Evolutionary conservation across 805 yeast species (phyloP), one percentile per base, ranked within the genome.

Genomic region (Ogataea allantospora): DNA sequence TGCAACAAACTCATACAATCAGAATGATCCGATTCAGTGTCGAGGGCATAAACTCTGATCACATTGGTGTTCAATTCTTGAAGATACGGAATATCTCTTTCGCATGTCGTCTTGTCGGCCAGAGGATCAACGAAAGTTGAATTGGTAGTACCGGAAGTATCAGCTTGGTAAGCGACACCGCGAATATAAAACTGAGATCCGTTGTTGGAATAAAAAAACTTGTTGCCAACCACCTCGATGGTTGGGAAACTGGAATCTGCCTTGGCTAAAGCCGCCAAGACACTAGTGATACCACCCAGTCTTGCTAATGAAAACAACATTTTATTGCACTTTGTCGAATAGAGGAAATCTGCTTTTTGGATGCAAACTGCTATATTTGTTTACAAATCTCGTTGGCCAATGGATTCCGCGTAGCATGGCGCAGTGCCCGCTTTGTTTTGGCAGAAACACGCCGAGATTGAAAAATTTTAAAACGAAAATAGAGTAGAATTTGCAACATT

Each of bases 101-200:
- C 65, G 70, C 93, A 84, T 26, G 77, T 62, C 1, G 53, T 65
- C 27, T 53, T 66, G 57, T 83, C 80, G 42, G 87, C 83, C 51
- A 84, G 67, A 27, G 91, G 91, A 68, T 84, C 93, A 40, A 68
- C 71, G 53, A 79, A 80, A 20, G 73, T 46, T 6, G 62, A 48
- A 44, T 67, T 68, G 21, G 78, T 70, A 27, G 68, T 44, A 49
- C 73, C 73, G 30, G 73, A 69, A 24, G 80, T 72, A 59, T 82
- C 80, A 48, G 77, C 78, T 67, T 83, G 95, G 65, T 84, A 84
- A 34, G 93, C 93, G 46, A 84, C 68, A 68, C 93, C 95, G 56
- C 70, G 78, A 54, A 84, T 76, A 63, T 73, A 81, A 58, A 84
- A 84, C 60, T 83, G 89, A 38, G 88, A 76, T 35, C 89, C 91